These are phyloP conservation scores for Cordyceps tenuipes DNA, from an alignment of 2,329 filamentous ascomycete species.

Conservation along the genomic window DNA sequence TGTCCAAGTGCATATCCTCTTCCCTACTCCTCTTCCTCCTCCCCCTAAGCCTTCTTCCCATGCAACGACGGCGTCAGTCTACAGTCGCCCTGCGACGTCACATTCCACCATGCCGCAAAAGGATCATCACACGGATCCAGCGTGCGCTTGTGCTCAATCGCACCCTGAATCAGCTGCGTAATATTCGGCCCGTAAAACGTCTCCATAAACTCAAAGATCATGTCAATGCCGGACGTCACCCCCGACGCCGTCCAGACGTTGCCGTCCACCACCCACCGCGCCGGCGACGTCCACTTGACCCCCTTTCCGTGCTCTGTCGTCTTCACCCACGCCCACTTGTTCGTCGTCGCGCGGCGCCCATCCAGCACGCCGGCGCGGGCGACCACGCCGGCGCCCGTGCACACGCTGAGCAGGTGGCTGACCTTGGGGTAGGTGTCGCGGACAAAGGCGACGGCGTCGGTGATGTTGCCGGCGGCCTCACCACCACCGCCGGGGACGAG, in stretches of 20 bases:
- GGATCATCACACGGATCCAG: conserved; percentile 16
- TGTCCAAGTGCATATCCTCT: not conserved
- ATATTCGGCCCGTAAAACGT: conserved; percentile 8
- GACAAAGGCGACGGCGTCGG: conserved; percentile 32
- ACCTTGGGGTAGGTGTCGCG: conserved; percentile 34
- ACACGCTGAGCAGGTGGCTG: conserved; percentile 55
- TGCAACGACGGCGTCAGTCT: not conserved
- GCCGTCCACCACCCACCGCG: conserved; percentile 56
- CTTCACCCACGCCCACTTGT: conserved; percentile 47
- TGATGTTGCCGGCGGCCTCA: conserved; percentile 21
- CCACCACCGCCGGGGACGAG: conserved; percentile 56
- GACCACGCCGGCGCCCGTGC: conserved; percentile 52
- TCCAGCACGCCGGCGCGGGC: conserved; percentile 52
- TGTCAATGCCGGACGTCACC: conserved; percentile 14
- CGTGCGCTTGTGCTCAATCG: conserved; percentile 13
- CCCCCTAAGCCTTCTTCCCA: not conserved
- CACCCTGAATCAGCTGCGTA: conserved; percentile 8
- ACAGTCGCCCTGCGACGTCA: conserved; percentile 11
- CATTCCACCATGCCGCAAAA: conserved; percentile 12
- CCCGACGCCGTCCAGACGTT: conserved; percentile 59
- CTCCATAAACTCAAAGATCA: conserved; percentile 16
- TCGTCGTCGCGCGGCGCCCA: conserved; percentile 53
- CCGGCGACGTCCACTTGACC: conserved; percentile 50
- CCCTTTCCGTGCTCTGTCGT: conserved; percentile 35
- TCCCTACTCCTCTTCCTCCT: not conserved